Percentiles rank a stretch among this genome's conserved stretches.
Conservation (phyloP, 805 yeast species). For the Wickerhamomyces xylosicus region DNA sequence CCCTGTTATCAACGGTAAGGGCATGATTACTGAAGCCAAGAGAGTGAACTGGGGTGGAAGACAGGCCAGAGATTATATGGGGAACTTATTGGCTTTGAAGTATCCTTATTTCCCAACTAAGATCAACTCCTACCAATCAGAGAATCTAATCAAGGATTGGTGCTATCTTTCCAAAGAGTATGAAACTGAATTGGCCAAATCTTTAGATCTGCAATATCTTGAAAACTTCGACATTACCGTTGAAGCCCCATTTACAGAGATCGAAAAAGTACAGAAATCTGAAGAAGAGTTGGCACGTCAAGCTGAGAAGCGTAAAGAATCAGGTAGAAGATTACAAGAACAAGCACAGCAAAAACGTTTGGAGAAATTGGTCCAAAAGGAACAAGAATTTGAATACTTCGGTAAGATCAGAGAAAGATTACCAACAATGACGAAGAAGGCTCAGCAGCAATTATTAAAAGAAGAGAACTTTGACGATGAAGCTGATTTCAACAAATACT, state of each 20-base stretch:
- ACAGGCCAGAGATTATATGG: conserved; percentile 54
- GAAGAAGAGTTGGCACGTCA: conserved; percentile 75
- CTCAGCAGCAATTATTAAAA: conserved; percentile 43
- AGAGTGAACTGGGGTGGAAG: conserved; percentile 91
- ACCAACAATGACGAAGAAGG: conserved; percentile 38
- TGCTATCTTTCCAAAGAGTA: conserved; percentile 73
- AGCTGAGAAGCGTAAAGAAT: conserved; percentile 73
- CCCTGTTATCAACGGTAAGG: conserved; percentile 69
- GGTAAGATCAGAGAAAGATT: conserved; percentile 44
- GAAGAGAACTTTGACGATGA: conserved; percentile 74
- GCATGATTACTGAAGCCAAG: conserved; percentile 56
- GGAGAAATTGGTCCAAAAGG: conserved; percentile 72
- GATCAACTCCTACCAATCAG: conserved; percentile 51
- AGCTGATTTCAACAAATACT: conserved; percentile 57
- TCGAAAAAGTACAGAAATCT: conserved; percentile 58
- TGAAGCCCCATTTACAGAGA: conserved; percentile 72
- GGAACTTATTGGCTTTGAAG: conserved; percentile 57
- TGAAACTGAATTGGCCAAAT: conserved; percentile 44
- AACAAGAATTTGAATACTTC: conserved; percentile 71
- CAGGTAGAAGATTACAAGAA: conserved; percentile 82
- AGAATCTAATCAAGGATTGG: conserved; percentile 58
- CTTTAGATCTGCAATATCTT: conserved; percentile 51
- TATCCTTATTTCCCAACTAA: conserved; percentile 88
- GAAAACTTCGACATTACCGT: conserved; percentile 64
- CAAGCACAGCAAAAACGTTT: conserved; percentile 80